A percentile compares a stretch with the other conserved stretches of the same genome.
These are phyloP conservation scores for Coemansia sp. DNA, from an alignment of 371 early-diverging fungal genomes.

Conservation along the genomic window DNA sequence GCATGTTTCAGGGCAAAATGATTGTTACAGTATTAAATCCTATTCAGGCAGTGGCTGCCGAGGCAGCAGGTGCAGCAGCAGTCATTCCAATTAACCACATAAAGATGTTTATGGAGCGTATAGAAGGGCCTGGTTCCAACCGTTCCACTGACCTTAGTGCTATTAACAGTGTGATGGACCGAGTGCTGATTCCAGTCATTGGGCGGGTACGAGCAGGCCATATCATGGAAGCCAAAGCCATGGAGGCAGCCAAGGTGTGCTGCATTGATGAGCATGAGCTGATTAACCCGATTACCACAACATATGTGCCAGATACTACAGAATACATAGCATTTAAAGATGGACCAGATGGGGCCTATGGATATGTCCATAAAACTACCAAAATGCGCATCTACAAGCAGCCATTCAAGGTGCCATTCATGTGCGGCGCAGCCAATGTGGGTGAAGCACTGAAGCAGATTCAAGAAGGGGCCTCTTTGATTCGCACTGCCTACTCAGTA, in stretches of 20 bases:
- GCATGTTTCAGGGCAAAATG: too few species aligned
- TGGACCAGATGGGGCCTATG: not conserved
- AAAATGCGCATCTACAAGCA: slow-evolving; percentile 76
- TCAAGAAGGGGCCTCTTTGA: slow-evolving; percentile 94
- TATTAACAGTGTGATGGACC: slow-evolving; percentile 54
- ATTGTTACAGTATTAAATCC: too few species aligned
- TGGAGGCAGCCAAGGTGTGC: slow-evolving; percentile 82
- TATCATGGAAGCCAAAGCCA: slow-evolving; percentile 93
- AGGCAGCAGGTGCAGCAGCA: too few species aligned
- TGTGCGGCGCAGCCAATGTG: slow-evolving; percentile 90
- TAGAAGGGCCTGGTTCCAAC: too few species aligned
- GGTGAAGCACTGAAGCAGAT: slow-evolving; percentile 94
- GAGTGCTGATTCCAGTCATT: slow-evolving; percentile 96
- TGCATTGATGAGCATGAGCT: slow-evolving; percentile 89
- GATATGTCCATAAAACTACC: not conserved
- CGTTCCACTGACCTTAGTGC: too few species aligned
- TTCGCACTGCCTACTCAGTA: slow-evolving; percentile 93
- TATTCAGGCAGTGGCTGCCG: too few species aligned
- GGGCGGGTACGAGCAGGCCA: slow-evolving; percentile 96
- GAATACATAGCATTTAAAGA: not conserved
- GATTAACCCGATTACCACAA: not conserved
- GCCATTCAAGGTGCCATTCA: slow-evolving; percentile 83
- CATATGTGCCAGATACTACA: not conserved
- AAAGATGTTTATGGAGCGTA: too few species aligned
- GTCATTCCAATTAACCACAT: too few species aligned